Evolutionary conservation across 176 grass and related monocot species (phyloP).

Genomic region (Saccharum officinarum): DNA sequence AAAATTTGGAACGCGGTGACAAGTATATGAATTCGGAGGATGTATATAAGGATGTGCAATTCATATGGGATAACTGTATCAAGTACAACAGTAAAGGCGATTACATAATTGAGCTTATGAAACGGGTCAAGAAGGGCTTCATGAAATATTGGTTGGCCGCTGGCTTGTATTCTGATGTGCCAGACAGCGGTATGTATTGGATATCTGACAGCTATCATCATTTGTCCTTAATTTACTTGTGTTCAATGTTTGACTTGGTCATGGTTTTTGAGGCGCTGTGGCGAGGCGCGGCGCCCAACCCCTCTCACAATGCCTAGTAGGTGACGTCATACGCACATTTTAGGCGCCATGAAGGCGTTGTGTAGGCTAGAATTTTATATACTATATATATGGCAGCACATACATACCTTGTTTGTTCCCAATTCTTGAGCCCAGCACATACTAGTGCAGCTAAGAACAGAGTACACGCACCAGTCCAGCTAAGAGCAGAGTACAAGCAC

Average conservation of each 20-base stretch:
- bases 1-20: constrained; percentile 65
- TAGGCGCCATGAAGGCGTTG: too few relatives aligned
- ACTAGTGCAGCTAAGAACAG: too few relatives aligned
- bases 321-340: too few relatives aligned
- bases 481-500: too few relatives aligned
- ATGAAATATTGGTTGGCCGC: constrained; percentile 88
- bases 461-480: too few relatives aligned
- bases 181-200: constrained; percentile 54
- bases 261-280: too few relatives aligned
- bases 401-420: too few relatives aligned
- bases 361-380: too few relatives aligned
- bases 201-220: neutral
- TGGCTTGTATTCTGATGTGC: constrained; percentile 69
- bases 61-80: constrained; percentile 93
- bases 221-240: neutral
- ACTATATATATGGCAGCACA: too few relatives aligned
- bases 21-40: constrained; percentile 95
- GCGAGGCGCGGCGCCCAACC: too few relatives aligned
- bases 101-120: constrained; percentile 98
- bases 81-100: constrained; percentile 98
- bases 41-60: constrained; percentile 87
- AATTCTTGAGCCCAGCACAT: too few relatives aligned
- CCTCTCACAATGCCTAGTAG: too few relatives aligned
- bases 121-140: constrained; percentile 95
- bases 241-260: constrained; percentile 15